phyloP scores from a whole-genome alignment of 2,329 filamentous ascomycete genomes.

The Mollisia scopiformis region DNA sequence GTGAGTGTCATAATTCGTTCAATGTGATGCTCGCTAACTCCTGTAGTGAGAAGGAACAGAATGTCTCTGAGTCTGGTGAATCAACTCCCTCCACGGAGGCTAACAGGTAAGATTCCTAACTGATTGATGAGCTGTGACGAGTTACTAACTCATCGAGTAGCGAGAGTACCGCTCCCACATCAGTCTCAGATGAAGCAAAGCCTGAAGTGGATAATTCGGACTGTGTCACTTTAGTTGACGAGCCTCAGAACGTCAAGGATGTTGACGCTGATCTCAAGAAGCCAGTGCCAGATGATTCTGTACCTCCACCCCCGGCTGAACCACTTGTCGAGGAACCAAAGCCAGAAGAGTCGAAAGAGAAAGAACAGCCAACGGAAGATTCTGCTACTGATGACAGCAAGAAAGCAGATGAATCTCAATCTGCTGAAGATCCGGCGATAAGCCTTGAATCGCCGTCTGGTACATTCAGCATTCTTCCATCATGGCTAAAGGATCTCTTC shows the following conservation, averaged over 20 bases:
- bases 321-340: not conserved
- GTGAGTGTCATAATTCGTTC: not conserved
- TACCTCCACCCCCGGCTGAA: not conserved
- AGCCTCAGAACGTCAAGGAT: not conserved
- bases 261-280: constrained; percentile 1
- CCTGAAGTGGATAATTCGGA: not conserved
- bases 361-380: not conserved
- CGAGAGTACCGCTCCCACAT: not conserved
- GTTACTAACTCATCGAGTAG: not conserved
- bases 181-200: not conserved
- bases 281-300: not conserved
- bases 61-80: not conserved
- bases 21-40: not conserved
- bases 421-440: not conserved
- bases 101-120: not conserved
- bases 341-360: not conserved
- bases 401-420: not conserved
- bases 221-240: not conserved
- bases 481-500: constrained; percentile 6
- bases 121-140: not conserved
- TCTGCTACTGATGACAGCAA: not conserved
- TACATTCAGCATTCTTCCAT: constrained; percentile 1
- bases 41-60: not conserved
- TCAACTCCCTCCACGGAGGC: not conserved
- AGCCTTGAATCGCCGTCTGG: not conserved